A percentile compares a stretch with the other conserved stretches of the same genome.
These are phyloP conservation scores for Arthrocladium fulminans DNA, from an alignment of 2,329 filamentous ascomycete genomes.

Conservation along the genomic window DNA sequence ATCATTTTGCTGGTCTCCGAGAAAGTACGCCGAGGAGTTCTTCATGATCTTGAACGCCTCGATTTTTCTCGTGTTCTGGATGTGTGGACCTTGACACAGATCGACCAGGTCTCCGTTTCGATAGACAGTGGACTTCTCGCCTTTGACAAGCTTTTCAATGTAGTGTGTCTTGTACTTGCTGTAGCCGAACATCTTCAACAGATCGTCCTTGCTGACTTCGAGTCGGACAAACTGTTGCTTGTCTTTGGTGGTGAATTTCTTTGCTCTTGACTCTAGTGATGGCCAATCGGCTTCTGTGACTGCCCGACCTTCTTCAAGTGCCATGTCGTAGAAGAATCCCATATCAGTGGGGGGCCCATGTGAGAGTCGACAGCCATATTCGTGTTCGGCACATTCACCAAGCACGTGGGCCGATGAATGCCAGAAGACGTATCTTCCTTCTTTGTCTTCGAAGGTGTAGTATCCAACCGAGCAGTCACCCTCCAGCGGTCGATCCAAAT, in stretches of 20 bases:
- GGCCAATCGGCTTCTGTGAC: conserved; percentile 75
- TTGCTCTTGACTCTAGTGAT: conserved; percentile 69
- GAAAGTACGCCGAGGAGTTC: conserved; percentile 78
- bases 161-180: conserved; percentile 99
- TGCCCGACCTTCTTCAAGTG: conserved; percentile 58
- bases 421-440: conserved; percentile 95
- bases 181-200: conserved; percentile 93
- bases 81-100: conserved; percentile 88
- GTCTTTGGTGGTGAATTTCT: conserved; percentile 75
- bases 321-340: conserved; percentile 98
- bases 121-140: conserved; percentile 88
- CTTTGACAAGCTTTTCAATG: conserved; percentile 83
- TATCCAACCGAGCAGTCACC: conserved; percentile 76
- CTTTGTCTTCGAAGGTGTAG: conserved; percentile 64
- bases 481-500: conserved; percentile 83
- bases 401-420: conserved; percentile 92
- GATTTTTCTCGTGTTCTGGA: conserved; percentile 85
- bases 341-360: conserved; percentile 87
- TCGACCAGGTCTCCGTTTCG: conserved; percentile 89
- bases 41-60: conserved; percentile 91
- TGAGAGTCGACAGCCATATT: conserved; percentile 85
- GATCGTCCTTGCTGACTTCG: conserved; percentile 77
- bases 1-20: conserved; percentile 88
- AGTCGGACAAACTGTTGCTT: conserved; percentile 92
- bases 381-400: conserved; percentile 85